Evolutionary conservation across 2,329 filamentous ascomycete genomes (phyloP).

Genomic region (Fusarium tupiense): DNA sequence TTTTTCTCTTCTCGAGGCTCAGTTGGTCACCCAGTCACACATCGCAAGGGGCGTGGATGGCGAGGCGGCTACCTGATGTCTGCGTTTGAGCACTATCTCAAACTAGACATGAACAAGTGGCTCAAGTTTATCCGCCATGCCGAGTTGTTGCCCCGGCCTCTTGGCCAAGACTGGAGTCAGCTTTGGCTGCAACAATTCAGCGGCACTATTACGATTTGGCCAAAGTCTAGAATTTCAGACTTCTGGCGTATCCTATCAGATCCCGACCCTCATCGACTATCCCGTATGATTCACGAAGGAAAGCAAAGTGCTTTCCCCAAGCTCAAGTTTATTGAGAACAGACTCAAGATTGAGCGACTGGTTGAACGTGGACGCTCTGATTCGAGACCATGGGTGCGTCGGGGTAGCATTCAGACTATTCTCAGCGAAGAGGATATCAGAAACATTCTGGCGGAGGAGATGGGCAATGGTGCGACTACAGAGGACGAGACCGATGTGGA

Average conservation of each 20-base stretch:
- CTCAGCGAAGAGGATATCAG: conserved; percentile 69
- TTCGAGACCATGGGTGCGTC: conserved; percentile 58
- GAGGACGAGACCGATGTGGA: conserved; percentile 52
- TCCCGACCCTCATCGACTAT: conserved; percentile 77
- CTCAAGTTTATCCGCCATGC: conserved; percentile 92
- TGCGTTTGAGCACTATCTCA: conserved; percentile 92
- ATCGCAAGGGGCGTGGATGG: conserved; percentile 93
- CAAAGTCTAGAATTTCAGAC: conserved; percentile 80
- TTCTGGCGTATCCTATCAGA: conserved; percentile 89
- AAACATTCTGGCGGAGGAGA: conserved; percentile 56
- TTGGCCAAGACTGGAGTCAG: conserved; percentile 97
- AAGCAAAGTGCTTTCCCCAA: conserved; percentile 92
- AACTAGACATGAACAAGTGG: conserved; percentile 97
- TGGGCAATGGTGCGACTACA: conserved; percentile 46
- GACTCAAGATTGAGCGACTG: conserved; percentile 81
- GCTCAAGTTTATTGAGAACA: conserved; percentile 88
- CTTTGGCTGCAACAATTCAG: conserved; percentile 96
- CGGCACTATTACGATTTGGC: conserved; percentile 97
- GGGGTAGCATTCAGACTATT: conserved; percentile 68
- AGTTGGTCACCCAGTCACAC: conserved; percentile 92
- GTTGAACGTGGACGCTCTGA: conserved; percentile 68
- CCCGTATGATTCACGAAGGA: conserved; percentile 89
- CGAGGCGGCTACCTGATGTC: conserved; percentile 93
- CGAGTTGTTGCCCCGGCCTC: conserved; percentile 86
- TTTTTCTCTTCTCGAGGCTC: conserved; percentile 96